These are phyloP conservation scores for Fusarium equiseti DNA, from an alignment of 2,329 filamentous ascomycete genomes.

Conservation along the genomic window DNA sequence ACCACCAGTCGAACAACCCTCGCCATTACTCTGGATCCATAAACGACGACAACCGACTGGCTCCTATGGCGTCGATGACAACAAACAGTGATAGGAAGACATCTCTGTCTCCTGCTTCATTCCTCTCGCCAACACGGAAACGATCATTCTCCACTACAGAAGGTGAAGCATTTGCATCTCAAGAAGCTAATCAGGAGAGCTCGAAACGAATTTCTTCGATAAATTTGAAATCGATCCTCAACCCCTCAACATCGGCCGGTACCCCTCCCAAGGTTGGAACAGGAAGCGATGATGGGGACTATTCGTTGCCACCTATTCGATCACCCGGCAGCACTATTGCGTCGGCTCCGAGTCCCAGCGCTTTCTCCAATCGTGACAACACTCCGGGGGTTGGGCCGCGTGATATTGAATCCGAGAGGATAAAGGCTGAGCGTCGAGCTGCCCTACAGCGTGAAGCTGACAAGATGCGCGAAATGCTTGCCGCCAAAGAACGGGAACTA, in stretches of 20 bases:
- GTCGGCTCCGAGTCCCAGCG: constrained; percentile 57
- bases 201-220: constrained; percentile 78
- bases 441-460: constrained; percentile 80
- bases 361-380: constrained; percentile 53
- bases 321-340: constrained; percentile 58
- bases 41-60: constrained; percentile 69
- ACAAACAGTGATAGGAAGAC: constrained; percentile 63
- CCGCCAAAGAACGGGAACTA: constrained; percentile 80
- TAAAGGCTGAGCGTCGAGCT: constrained; percentile 72
- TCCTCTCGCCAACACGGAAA: constrained; percentile 71
- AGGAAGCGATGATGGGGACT: constrained; percentile 56
- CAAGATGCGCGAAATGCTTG: constrained; percentile 77
- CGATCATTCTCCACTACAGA: constrained; percentile 74
- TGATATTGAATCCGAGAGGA: constrained; percentile 60
- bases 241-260: constrained; percentile 60
- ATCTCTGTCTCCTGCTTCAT: constrained; percentile 71
- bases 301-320: constrained; percentile 57
- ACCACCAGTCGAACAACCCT: constrained; percentile 61
- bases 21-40: constrained; percentile 57
- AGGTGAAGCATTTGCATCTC: constrained; percentile 57
- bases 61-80: constrained; percentile 65
- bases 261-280: constrained; percentile 38
- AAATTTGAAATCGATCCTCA: constrained; percentile 81
- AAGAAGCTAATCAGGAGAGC: constrained; percentile 59
- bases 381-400: constrained; percentile 43